Evolutionary conservation across 768 basidiomycete species (phyloP).

Genomic region (Suillus subaureus): DNA sequence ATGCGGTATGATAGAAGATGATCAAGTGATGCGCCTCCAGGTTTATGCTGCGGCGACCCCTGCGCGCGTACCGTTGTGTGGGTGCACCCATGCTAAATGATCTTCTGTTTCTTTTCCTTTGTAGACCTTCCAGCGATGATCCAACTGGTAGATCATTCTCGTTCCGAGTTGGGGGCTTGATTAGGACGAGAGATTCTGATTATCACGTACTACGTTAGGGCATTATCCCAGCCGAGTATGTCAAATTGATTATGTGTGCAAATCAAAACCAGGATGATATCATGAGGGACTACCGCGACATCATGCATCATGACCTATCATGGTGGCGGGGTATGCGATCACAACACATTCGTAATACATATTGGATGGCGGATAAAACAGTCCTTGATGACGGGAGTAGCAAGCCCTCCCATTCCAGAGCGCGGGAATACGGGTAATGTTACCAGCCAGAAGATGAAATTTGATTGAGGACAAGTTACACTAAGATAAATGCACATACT

Average conservation of each 20-base stretch:
- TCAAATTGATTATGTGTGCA: neutral
- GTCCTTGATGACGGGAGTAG: neutral
- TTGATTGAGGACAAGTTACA: neutral
- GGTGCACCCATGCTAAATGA: neutral
- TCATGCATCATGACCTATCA: neutral
- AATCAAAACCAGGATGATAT: neutral
- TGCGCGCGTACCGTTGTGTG: neutral
- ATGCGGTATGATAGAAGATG: neutral
- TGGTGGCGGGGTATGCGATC: neutral
- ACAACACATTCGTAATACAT: neutral
- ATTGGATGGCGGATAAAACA: neutral
- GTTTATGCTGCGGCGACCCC: neutral
- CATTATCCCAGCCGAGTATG: neutral
- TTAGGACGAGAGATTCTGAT: neutral
- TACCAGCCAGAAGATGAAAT: neutral
- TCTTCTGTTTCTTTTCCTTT: no score
- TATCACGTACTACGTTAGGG: neutral
- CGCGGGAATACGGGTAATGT: neutral
- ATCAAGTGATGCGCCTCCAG: neutral
- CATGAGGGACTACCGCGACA: neutral
- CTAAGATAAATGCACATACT: neutral
- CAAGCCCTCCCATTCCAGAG: neutral
- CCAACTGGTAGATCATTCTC: neutral
- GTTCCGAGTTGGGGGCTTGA: neutral
- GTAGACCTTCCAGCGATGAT: neutral